A percentile compares a stretch with the other conserved stretches of the same genome.
Evolutionary conservation across 331 rosid genomes (phyloP).

Genomic region (Malus hybrid): DNA sequence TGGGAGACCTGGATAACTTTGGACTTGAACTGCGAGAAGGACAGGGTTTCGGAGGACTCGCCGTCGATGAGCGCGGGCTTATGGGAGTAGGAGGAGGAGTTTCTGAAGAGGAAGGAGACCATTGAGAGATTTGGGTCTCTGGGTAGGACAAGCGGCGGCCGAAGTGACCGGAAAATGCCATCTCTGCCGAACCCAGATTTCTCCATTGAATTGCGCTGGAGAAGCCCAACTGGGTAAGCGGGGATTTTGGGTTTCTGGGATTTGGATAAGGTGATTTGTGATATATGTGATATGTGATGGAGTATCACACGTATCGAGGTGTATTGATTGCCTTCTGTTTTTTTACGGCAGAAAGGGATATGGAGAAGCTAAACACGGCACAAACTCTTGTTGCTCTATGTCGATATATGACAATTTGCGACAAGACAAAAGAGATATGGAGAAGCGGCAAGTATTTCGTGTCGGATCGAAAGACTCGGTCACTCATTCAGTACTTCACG

Average conservation of each 20-base stretch:
- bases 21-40: constrained; percentile 42
- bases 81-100: constrained; percentile 28
- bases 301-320: neutral
- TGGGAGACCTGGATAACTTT: constrained; percentile 32
- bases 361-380: too few relatives aligned
- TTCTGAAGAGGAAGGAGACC: constrained; percentile 50
- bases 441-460: neutral
- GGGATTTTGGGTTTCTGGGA: neutral
- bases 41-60: constrained; percentile 33
- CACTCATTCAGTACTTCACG: too few relatives aligned
- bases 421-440: neutral
- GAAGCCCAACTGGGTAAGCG: neutral
- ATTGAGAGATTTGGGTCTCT: constrained; percentile 40
- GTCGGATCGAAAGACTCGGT: neutral
- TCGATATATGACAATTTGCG: too few relatives aligned
- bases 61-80: constrained; percentile 65
- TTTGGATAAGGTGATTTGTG: neutral
- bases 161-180: constrained; percentile 60
- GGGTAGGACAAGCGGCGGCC: constrained; percentile 51
- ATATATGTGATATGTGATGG: neutral
- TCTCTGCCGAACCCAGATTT: constrained; percentile 67
- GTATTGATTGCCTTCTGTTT: neutral
- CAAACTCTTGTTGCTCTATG: too few relatives aligned
- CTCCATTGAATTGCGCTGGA: constrained; percentile 40
- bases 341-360: too few relatives aligned